phyloP scores from a whole-genome alignment of 2,329 filamentous ascomycete species.

The Podosphaera xanthii region DNA sequence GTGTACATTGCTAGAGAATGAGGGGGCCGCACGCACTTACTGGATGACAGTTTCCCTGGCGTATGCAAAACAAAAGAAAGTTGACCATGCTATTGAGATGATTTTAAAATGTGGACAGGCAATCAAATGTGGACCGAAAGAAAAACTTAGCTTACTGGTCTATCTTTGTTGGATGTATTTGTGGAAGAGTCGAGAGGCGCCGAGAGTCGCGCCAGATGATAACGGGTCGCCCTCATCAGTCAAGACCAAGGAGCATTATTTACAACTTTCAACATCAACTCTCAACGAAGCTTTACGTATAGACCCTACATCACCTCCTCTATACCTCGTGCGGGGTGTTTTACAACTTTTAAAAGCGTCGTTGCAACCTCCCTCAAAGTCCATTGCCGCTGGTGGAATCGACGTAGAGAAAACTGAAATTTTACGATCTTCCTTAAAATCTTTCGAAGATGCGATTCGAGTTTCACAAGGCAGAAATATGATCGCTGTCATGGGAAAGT shows the following conservation, averaged over 20 bases:
- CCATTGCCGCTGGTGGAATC: slow-evolving; percentile 33
- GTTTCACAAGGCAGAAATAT: slow-evolving; percentile 73
- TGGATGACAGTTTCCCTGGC: slow-evolving; percentile 97
- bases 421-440: slow-evolving; percentile 66
- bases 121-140: slow-evolving; percentile 35
- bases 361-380: slow-evolving; percentile 51
- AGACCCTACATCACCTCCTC: slow-evolving; percentile 75
- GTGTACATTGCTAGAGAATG: slow-evolving; percentile 84
- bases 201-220: slow-evolving; percentile 40
- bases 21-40: slow-evolving; percentile 71
- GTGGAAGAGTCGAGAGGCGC: slow-evolving; percentile 45
- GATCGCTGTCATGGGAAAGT: slow-evolving; percentile 76
- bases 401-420: slow-evolving; percentile 59
- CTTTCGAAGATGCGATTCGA: slow-evolving; percentile 81
- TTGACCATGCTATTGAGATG: slow-evolving; percentile 61
- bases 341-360: slow-evolving; percentile 74
- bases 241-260: slow-evolving; percentile 81
- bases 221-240: slow-evolving; percentile 41
- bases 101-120: slow-evolving; percentile 40
- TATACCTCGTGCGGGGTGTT: slow-evolving; percentile 79
- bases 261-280: slow-evolving; percentile 72
- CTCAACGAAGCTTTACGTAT: slow-evolving; percentile 91
- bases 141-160: slow-evolving; percentile 41
- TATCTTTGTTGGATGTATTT: slow-evolving; percentile 51
- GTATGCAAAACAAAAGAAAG: slow-evolving; percentile 87